Conservation (phyloP, 1,284 basidiomycete genomes). For the Flammula alnicola region DNA sequence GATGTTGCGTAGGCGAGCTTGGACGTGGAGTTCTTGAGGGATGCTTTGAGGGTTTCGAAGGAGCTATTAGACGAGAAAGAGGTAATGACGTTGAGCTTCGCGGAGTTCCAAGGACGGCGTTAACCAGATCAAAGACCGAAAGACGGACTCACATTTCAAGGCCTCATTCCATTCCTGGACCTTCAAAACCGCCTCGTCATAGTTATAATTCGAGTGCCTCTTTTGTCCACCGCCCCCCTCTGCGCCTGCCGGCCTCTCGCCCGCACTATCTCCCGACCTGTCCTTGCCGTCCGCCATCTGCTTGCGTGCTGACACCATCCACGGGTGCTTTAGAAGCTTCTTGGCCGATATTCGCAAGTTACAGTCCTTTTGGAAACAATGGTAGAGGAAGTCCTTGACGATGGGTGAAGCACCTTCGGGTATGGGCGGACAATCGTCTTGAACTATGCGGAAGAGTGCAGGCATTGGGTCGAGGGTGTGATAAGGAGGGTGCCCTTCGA, state of each 20-base stretch:
- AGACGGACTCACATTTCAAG: constrained; percentile 74
- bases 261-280: constrained; percentile 30
- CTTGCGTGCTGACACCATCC: constrained; percentile 89
- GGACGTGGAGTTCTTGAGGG: constrained; percentile 46
- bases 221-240: constrained; percentile 42
- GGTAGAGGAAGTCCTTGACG: constrained; percentile 95
- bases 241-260: constrained; percentile 36
- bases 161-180: constrained; percentile 99
- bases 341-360: constrained; percentile 94
- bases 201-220: constrained; percentile 80
- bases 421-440: constrained; percentile 95
- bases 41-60: constrained; percentile 66
- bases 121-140: constrained; percentile 29
- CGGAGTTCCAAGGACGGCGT: no score
- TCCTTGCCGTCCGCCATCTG: constrained; percentile 60
- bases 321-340: constrained; percentile 91
- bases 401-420: constrained; percentile 94
- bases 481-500: constrained; percentile 96
- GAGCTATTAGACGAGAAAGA: constrained; percentile 42
- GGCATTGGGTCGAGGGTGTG: constrained; percentile 98
- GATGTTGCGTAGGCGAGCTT: constrained; percentile 34
- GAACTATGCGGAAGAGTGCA: constrained; percentile 96
- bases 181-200: constrained; percentile 91
- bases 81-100: constrained; percentile 1
- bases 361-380: constrained; percentile 98